These are phyloP conservation scores for Inga leiocalycina DNA, from an alignment of 306 rosid species.

Conservation along the genomic window DNA sequence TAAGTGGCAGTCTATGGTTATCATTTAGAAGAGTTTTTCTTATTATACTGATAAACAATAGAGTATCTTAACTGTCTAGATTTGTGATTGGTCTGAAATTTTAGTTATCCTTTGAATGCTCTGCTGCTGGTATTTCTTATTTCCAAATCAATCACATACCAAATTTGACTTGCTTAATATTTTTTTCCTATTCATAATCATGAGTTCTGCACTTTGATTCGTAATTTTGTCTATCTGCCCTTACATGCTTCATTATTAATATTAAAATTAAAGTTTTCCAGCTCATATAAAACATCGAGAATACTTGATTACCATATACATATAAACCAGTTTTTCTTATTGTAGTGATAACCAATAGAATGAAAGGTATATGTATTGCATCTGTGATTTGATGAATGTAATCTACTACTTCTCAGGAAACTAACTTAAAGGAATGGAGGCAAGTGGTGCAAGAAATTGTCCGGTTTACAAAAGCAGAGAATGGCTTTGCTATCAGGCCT, in stretches of 20 bases:
- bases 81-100: not conserved
- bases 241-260: not conserved
- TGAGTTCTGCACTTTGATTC: constrained; percentile 9
- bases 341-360: constrained; percentile 7
- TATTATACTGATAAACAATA: not conserved
- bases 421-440: constrained; percentile 94
- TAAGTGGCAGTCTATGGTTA: not conserved
- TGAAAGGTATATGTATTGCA: constrained; percentile 24
- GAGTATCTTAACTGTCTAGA: constrained; percentile 8
- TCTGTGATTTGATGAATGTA: constrained; percentile 38
- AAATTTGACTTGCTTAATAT: not conserved
- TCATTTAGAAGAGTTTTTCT: not conserved
- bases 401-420: constrained; percentile 64
- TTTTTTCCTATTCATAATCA: constrained; percentile 13
- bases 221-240: constrained; percentile 15
- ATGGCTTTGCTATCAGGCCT: constrained; percentile 67
- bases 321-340: constrained; percentile 21
- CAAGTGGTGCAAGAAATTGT: constrained; percentile 93
- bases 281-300: not conserved
- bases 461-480: constrained; percentile 77
- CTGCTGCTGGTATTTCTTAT: constrained; percentile 12
- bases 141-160: not conserved
- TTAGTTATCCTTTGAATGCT: constrained; percentile 19
- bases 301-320: not conserved
- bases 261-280: constrained; percentile 24